Conservation (phyloP, 208 protist genomes). For the Tritrichomonas foetus region DNA sequence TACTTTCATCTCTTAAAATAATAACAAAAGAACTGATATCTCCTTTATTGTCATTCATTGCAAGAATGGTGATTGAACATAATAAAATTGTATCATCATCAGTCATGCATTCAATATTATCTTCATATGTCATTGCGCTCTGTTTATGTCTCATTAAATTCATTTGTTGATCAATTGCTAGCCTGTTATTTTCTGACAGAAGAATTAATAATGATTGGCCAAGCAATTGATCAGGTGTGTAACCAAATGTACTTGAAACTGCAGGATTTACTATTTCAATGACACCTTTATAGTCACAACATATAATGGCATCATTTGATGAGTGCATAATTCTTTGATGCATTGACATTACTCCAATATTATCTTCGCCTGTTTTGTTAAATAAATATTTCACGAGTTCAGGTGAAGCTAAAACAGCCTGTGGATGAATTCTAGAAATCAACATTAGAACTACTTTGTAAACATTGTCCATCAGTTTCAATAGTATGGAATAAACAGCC, state of each 20-base stretch:
- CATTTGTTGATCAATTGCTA: not conserved
- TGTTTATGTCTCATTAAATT: not conserved
- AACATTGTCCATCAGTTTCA: not conserved
- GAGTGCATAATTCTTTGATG: not conserved
- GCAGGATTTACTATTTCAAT: not conserved
- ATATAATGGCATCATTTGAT: not conserved
- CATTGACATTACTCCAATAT: not conserved
- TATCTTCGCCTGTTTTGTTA: not conserved
- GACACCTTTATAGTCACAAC: not conserved
- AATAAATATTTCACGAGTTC: not conserved
- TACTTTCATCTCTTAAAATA: not conserved
- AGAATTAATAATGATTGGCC: not conserved
- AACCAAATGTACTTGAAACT: not conserved
- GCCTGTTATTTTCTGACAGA: not conserved
- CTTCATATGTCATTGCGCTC: not conserved
- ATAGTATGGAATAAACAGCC: too few species aligned
- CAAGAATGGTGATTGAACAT: not conserved
- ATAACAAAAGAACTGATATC: not conserved
- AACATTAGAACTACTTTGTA: not conserved
- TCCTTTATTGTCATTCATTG: not conserved
- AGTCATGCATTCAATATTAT: not conserved
- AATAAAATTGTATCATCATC: not conserved
- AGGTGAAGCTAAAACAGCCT: not conserved
- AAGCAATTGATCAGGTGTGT: not conserved
- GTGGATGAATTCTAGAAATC: not conserved